phyloP scores from a whole-genome alignment of 1,139 yeast species.

The Eremothecium cymbalariae region DNA sequence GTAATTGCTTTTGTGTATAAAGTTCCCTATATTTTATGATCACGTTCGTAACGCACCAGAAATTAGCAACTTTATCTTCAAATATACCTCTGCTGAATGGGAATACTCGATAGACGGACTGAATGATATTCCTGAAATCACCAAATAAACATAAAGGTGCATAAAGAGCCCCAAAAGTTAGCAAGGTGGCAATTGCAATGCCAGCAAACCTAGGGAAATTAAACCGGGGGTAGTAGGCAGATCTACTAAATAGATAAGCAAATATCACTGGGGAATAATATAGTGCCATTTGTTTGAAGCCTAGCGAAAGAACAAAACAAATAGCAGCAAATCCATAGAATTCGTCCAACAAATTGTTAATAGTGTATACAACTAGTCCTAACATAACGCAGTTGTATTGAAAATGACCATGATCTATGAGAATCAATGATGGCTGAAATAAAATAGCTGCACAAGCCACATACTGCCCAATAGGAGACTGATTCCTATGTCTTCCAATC shows the following conservation, averaged over 20 bases:
- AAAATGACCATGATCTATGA: slow-evolving; percentile 96
- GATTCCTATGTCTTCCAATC: slow-evolving; percentile 46
- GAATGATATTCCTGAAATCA: slow-evolving; percentile 35
- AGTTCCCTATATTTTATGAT: slow-evolving; percentile 57
- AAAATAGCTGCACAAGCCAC: slow-evolving; percentile 66
- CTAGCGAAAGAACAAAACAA: slow-evolving; percentile 67
- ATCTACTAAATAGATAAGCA: slow-evolving; percentile 42
- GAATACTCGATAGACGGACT: slow-evolving; percentile 58
- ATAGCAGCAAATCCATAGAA: slow-evolving; percentile 64
- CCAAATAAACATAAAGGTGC: slow-evolving; percentile 53
- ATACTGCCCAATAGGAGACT: slow-evolving; percentile 66
- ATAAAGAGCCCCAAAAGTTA: slow-evolving; percentile 46
- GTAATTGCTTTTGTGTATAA: slow-evolving; percentile 52
- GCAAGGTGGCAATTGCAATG: slow-evolving; percentile 55
- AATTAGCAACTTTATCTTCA: slow-evolving; percentile 95
- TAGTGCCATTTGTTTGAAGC: slow-evolving; percentile 92
- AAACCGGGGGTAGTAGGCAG: slow-evolving; percentile 31
- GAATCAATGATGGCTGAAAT: slow-evolving; percentile 70
- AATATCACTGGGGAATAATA: slow-evolving; percentile 89
- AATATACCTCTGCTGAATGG: slow-evolving; percentile 93
- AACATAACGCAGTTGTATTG: slow-evolving; percentile 93
- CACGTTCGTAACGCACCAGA: slow-evolving; percentile 89
- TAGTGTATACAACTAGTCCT: slow-evolving; percentile 65
- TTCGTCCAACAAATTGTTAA: slow-evolving; percentile 58
- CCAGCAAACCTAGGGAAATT: slow-evolving; percentile 45